Evolutionary conservation across 352 stramenopile genomes (phyloP), one percentile per base, ranked within the genome.

Genomic region (Phytopythium kandeliae): DNA sequence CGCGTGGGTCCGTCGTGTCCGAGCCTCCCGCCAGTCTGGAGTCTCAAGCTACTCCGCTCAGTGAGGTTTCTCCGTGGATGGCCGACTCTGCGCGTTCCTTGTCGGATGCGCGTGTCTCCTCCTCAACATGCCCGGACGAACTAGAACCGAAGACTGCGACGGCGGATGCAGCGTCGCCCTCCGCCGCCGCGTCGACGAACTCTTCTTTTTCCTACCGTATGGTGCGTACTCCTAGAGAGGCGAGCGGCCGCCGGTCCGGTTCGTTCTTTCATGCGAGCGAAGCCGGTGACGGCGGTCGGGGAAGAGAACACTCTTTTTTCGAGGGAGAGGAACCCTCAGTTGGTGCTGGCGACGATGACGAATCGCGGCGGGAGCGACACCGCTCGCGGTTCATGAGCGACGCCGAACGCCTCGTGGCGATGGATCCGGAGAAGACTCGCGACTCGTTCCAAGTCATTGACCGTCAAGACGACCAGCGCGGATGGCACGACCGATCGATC

Each of bases 171-270:
- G 19, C 30, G 28, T 51, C 31, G 26, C 44, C 44, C 44, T 38
- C 13, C 44, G 44, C 26, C 45, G 30, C 45, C 19, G 45, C 51
- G 49, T 51, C 62, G 58, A 60, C 54, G 25, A 63, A 63, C 58
- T 77, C 69, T 57, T 80, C 72, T 74, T 80, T 69, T 71, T 85
- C 62, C 40, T 86, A 85, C 71, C 71, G 59, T 60, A 64, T 56
- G 62, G 65, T 68, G 68, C 68, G 44, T 70, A 89, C 78, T 74
- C 70, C 78, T 85, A 85, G 68, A 63, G 71, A 63, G 45, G 63
- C 58, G 48, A 55, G 38, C 45, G 62, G 48, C 54, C 60, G 69
- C 41, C 26, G 45, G 16, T 48, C 52, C 25, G 30, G 31, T n/a
- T 67, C 54, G 48, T 48, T 54, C 44, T 40, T 58, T 21, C 30